phyloP scores from a whole-genome alignment of 495 filamentous ascomycete species.

The Penicillium cosmopolitanum region DNA sequence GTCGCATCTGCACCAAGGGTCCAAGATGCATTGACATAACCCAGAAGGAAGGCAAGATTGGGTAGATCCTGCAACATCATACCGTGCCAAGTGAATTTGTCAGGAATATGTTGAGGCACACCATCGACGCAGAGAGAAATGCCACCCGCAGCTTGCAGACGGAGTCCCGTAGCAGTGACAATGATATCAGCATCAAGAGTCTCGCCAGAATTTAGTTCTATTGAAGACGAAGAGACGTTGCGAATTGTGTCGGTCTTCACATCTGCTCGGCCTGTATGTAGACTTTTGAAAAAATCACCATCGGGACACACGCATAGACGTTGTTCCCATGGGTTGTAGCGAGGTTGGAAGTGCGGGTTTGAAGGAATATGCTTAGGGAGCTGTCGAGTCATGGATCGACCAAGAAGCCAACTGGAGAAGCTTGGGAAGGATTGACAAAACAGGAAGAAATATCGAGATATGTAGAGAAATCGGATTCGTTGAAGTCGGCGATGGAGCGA shows the following conservation, averaged over 20 bases:
- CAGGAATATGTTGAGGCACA: constrained; percentile 14
- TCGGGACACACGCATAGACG: constrained; percentile 65
- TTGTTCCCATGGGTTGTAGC: constrained; percentile 66
- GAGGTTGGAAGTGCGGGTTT: constrained; percentile 61
- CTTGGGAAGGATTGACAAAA: constrained; percentile 54
- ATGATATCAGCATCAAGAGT: constrained; percentile 50
- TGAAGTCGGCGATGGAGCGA: constrained; percentile 33
- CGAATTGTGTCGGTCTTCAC: constrained; percentile 61
- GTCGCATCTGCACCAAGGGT: constrained; percentile 9
- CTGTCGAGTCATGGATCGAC: constrained; percentile 31
- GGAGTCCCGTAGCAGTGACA: constrained; percentile 64
- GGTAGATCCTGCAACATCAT: constrained; percentile 45
- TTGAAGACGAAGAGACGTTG: constrained; percentile 52
- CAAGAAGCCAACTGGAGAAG: constrained; percentile 23
- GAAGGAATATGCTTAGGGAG: constrained; percentile 50
- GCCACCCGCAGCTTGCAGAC: constrained; percentile 34
- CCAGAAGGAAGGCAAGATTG: constrained; percentile 23
- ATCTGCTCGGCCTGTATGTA: constrained; percentile 51
- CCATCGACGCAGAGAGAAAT: constrained; percentile 32
- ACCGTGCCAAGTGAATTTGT: constrained; percentile 43
- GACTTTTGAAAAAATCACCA: constrained; percentile 64
- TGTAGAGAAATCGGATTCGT: constrained; percentile 37
- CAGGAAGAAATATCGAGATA: constrained; percentile 32
- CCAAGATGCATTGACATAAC: constrained; percentile 3
- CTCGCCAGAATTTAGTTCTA: constrained; percentile 55